phyloP scores from a whole-genome alignment of 805 yeast species.

The Kodamaea laetipori region DNA sequence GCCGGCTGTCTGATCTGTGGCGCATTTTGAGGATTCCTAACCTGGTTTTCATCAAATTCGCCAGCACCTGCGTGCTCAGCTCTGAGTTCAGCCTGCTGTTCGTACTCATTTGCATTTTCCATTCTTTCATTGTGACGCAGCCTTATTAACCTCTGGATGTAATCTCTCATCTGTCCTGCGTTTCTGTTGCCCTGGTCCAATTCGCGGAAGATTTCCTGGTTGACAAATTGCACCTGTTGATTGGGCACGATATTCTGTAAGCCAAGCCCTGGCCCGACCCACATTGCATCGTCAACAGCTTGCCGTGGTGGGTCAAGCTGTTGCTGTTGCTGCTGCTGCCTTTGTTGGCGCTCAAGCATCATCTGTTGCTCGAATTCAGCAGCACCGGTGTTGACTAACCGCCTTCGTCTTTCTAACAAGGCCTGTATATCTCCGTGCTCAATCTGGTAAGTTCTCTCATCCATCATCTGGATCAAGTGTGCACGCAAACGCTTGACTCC shows the following conservation, averaged over 20 bases:
- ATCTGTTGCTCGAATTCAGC: constrained; percentile 6
- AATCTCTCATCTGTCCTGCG: constrained; percentile 37
- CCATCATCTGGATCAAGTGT: constrained; percentile 55
- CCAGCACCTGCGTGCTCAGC: constrained; percentile 1
- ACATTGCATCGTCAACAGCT: constrained; percentile 18
- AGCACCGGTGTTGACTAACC: constrained; percentile 22
- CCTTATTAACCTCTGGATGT: constrained; percentile 22
- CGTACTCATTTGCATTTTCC: constrained; percentile 14
- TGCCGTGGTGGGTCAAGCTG: constrained; percentile 6
- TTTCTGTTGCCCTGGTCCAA: constrained; percentile 31
- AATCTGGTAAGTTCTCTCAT: constrained; percentile 34
- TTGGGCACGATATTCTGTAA: constrained; percentile 14
- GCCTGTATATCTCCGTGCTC: constrained; percentile 37
- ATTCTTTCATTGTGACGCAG: constrained; percentile 30
- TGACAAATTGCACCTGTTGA: constrained; percentile 29
- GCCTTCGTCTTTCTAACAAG: constrained; percentile 31
- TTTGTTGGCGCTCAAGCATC: background rate
- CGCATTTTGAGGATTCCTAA: constrained; percentile 32
- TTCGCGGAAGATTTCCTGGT: constrained; percentile 35
- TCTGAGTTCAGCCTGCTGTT: constrained; percentile 11
- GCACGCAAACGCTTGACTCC: constrained; percentile 80
- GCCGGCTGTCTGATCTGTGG: constrained; percentile 46
- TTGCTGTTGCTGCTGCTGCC: background rate
- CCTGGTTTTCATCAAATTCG: background rate
- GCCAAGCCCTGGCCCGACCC: constrained; percentile 24